phyloP scores from a whole-genome alignment of 352 stramenopile genomes.

The Phytophthora ohioensis region DNA sequence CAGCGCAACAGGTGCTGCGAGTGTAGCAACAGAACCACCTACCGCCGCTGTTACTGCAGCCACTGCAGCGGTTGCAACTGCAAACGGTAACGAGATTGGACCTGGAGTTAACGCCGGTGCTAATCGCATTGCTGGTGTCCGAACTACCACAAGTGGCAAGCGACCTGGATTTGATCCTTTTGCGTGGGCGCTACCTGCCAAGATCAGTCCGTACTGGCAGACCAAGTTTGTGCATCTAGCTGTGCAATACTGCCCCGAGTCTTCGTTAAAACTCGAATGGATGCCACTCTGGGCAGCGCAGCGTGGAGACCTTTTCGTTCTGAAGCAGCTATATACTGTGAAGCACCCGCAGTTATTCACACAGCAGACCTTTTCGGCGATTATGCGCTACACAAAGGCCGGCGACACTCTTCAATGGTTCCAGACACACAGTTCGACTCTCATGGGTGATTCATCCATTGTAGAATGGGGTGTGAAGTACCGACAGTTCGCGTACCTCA shows the following conservation, averaged over 20 bases:
- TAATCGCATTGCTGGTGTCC: slow-evolving; percentile 14
- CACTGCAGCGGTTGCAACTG: slow-evolving; percentile 5
- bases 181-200: slow-evolving; percentile 43
- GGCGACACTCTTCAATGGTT: slow-evolving; percentile 48
- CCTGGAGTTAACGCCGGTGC: not conserved
- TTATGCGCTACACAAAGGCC: slow-evolving; percentile 47
- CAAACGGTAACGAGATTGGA: slow-evolving; percentile 20
- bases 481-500: slow-evolving; percentile 39
- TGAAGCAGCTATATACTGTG: slow-evolving; percentile 34
- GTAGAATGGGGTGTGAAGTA: slow-evolving; percentile 50
- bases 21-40: not conserved
- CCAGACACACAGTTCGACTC: slow-evolving; percentile 27
- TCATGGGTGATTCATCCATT: slow-evolving; percentile 31
- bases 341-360: slow-evolving; percentile 48
- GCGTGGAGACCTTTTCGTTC: slow-evolving; percentile 36
- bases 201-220: slow-evolving; percentile 41
- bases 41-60: slow-evolving; percentile 20
- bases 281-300: slow-evolving; percentile 47
- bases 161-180: slow-evolving; percentile 31
- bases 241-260: slow-evolving; percentile 33
- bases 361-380: slow-evolving; percentile 38
- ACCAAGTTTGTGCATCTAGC: slow-evolving; percentile 34
- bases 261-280: slow-evolving; percentile 34
- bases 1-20: not conserved
- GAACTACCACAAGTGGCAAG: slow-evolving; percentile 13